Percentiles rank a stretch among this genome's conserved stretches.
phyloP scores from a whole-genome alignment of 208 protist species.

The Leishmania gerbilli region DNA sequence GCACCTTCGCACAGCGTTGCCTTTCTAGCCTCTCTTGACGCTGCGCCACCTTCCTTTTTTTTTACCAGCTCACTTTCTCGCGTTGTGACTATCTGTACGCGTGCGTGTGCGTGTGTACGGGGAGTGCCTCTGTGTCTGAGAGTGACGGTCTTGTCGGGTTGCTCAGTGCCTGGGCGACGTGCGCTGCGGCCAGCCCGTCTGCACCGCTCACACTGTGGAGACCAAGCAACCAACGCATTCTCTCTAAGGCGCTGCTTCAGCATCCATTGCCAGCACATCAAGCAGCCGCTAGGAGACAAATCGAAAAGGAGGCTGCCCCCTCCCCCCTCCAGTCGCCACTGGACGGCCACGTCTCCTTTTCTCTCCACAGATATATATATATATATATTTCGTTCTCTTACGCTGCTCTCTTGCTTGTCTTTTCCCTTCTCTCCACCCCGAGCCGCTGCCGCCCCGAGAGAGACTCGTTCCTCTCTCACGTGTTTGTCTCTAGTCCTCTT shows the following conservation, averaged over 20 bases:
- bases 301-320: neutral
- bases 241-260: neutral
- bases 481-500: constrained; percentile 8
- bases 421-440: neutral
- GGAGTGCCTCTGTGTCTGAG: too few species aligned
- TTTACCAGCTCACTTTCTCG: neutral
- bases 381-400: neutral
- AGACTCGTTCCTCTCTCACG: neutral
- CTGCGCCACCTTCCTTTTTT: neutral
- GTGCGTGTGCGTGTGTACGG: neutral
- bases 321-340: neutral
- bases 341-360: neutral
- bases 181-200: neutral
- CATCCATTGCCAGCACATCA: neutral
- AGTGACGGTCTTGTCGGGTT: neutral
- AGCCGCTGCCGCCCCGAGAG: neutral
- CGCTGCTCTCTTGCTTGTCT: neutral
- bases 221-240: neutral
- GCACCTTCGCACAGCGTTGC: constrained; percentile 10
- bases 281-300: neutral
- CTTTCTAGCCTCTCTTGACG: constrained; percentile 13
- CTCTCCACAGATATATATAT: neutral
- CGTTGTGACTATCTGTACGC: neutral
- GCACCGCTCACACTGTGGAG: neutral
- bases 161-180: neutral